Evolutionary conservation across 1,284 basidiomycete genomes (phyloP), one percentile per base, ranked within the genome.

Genomic region (Fomes fomentarius): DNA sequence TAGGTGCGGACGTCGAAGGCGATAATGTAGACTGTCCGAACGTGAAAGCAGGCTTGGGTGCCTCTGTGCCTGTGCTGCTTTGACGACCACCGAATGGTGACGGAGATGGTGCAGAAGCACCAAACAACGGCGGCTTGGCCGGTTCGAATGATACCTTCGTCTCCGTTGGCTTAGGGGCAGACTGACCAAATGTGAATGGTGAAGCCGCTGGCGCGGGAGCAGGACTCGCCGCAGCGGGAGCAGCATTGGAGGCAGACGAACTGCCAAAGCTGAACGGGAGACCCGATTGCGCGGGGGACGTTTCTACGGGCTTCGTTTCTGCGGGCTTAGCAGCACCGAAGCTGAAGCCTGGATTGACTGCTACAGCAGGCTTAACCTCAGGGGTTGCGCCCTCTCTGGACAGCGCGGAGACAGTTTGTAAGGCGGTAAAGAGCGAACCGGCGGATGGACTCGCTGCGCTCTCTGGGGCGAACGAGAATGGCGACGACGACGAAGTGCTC

Each of bases 21-120:
- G 63, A 28, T 15, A 60, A 30, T 1, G 58, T 48, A 11, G 62
- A 37, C 38, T 57, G 56, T 3, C 63, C 65, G 25, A 68, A 68
- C n/a, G 58, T 39, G 54, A 68, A 68, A 5, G 56, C 45, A 15
- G 58, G 53, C 46, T 68, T 69, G 12, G 63, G 53, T 11, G 62
- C 55, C 35, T 68, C 65, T 3, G 56, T 37, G 4, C 53, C 38
- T 1, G 59, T 50, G 17, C 59, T 59, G 10, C 44, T 51, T 15
- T 58, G 47, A 53, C 54, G 45, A 46, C 57, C 50, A 6, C 56
- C 57, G 44, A 63, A 63, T 1, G 59, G 52, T n/a, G 61, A 57
- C 8, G 61, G 39, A 10, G 61, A 50, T 14, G 65, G 28, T 9
- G 53, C 54, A 5, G 62, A 46, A 15, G 60, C 52, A 31, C 52